Percentiles rank a stretch among this genome's conserved stretches.
These are phyloP conservation scores for Tardiomyces blankii DNA, from an alignment of 1,139 yeast genomes.

Conservation along the genomic window DNA sequence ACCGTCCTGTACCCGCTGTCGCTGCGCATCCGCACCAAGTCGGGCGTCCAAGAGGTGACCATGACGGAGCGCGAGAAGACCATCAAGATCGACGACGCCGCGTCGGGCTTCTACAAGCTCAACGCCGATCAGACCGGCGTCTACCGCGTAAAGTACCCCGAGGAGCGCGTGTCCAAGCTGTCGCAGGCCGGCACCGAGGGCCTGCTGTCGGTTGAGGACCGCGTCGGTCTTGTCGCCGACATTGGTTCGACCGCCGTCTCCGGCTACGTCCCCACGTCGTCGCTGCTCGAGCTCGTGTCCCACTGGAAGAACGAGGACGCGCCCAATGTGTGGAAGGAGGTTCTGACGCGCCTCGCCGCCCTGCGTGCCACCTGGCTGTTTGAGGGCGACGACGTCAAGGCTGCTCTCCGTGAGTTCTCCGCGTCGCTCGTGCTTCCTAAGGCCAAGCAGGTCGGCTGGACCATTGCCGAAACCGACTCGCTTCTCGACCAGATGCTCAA, in stretches of 20 bases:
- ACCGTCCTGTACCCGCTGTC: conserved; percentile 71
- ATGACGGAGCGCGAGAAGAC: conserved; percentile 45
- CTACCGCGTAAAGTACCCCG: conserved; percentile 68
- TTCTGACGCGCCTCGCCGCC: conserved; percentile 34
- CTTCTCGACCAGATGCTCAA: conserved; percentile 70
- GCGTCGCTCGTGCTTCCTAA: conserved; percentile 50
- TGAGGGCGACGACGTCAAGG: conserved; percentile 45
- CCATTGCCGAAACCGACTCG: conserved; percentile 48
- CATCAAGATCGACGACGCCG: conserved; percentile 25
- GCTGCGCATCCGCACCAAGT: conserved; percentile 58
- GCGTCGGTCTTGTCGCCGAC: conserved; percentile 80
- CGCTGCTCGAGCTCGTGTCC: conserved; percentile 36
- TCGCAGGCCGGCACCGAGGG: conserved; percentile 16
- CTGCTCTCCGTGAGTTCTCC: conserved; percentile 49
- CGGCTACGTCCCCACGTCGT: conserved; percentile 42
- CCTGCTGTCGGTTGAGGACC: conserved; percentile 60
- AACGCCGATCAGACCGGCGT: conserved; percentile 80
- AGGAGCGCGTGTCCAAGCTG: conserved; percentile 68
- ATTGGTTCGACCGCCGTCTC: conserved; percentile 25
- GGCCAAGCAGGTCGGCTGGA: conserved; percentile 58
- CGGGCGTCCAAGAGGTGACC: conserved; percentile 25
- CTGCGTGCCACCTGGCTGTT: conserved; percentile 43
- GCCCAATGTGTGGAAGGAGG: conserved; percentile 55
- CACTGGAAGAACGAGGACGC: conserved; percentile 40
- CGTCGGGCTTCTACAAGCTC: conserved; percentile 39